Percentiles rank a stretch among this genome's conserved stretches.
phyloP scores from a whole-genome alignment of 1,284 basidiomycete genomes.

The Puccinia hordei region DNA sequence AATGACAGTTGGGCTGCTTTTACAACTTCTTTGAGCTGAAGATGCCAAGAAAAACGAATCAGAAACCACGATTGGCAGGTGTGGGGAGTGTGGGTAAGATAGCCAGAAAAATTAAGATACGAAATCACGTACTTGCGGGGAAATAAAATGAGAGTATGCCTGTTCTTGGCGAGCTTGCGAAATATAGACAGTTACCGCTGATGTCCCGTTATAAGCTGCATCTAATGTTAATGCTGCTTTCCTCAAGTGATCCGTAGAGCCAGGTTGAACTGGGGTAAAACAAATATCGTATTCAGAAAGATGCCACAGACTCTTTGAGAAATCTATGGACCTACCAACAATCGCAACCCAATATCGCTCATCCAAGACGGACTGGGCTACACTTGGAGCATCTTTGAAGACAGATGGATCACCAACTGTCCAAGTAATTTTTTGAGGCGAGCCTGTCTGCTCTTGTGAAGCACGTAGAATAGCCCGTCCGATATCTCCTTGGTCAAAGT shows the following conservation, averaged over 20 bases:
- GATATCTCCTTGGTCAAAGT: constrained; percentile 34
- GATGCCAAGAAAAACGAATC: not conserved
- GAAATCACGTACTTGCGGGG: constrained; percentile 26
- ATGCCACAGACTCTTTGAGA: not conserved
- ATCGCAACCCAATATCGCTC: constrained; percentile 37
- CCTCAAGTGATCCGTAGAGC: constrained; percentile 19
- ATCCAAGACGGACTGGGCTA: constrained; percentile 15
- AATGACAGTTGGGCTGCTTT: constrained; percentile 23
- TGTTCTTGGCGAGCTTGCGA: constrained; percentile 33
- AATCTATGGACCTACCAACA: constrained; percentile 19
- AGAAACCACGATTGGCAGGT: not conserved
- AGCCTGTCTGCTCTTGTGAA: constrained; percentile 15
- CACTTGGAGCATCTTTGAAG: constrained; percentile 13
- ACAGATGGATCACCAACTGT: constrained; percentile 16
- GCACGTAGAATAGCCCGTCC: constrained; percentile 30
- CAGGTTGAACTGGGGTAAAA: constrained; percentile 30
- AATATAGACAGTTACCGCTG: constrained; percentile 30
- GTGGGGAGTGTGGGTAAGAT: too few relatives aligned
- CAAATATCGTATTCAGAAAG: not conserved
- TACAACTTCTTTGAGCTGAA: constrained; percentile 9
- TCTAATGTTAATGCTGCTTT: constrained; percentile 13
- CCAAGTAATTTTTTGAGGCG: constrained; percentile 24
- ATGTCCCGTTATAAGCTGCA: constrained; percentile 22
- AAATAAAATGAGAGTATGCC: constrained; percentile 23
- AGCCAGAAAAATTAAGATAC: not conserved